Conservation (phyloP, 352 stramenopile species). For the Thraustochytrium sp. region DNA sequence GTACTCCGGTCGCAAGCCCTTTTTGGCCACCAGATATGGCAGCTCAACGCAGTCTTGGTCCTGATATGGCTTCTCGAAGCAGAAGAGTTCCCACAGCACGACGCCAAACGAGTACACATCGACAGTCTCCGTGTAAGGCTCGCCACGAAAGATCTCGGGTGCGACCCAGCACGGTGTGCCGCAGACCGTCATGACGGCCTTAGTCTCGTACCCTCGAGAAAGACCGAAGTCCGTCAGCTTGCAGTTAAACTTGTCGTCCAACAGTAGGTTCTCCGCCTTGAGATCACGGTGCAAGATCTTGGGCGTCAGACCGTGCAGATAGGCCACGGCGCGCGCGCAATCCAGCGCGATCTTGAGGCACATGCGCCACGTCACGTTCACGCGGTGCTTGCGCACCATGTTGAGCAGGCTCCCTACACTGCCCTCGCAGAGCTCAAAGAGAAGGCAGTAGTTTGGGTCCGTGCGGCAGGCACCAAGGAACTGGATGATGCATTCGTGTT, state of each 20-base stretch:
- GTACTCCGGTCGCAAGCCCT: slow-evolving; percentile 21
- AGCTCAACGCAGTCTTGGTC: slow-evolving; percentile 45
- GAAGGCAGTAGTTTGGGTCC: slow-evolving; percentile 64
- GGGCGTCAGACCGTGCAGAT: slow-evolving; percentile 72
- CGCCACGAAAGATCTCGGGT: slow-evolving; percentile 74
- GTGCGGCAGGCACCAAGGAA: slow-evolving; percentile 67
- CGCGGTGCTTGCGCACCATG: slow-evolving; percentile 32
- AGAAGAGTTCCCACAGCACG: slow-evolving; percentile 60
- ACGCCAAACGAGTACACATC: slow-evolving; percentile 79
- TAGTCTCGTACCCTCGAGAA: slow-evolving; percentile 60
- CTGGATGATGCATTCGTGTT: slow-evolving; percentile 69
- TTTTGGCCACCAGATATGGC: slow-evolving; percentile 43
- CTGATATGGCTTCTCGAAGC: slow-evolving; percentile 49
- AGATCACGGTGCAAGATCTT: slow-evolving; percentile 97
- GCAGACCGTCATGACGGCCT: slow-evolving; percentile 65
- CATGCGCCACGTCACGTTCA: slow-evolving; percentile 41
- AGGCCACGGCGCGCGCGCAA: slow-evolving; percentile 74
- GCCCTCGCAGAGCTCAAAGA: slow-evolving; percentile 49
- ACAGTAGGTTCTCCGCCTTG: slow-evolving; percentile 93
- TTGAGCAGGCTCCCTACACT: slow-evolving; percentile 40
- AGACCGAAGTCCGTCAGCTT: slow-evolving; percentile 84
- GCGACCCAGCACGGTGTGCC: slow-evolving; percentile 73
- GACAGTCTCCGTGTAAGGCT: slow-evolving; percentile 73
- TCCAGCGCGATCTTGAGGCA: slow-evolving; percentile 72
- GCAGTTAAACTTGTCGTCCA: slow-evolving; percentile 97